phyloP scores from a whole-genome alignment of 176 grass and related monocot species.

The Otatea glauca region DNA sequence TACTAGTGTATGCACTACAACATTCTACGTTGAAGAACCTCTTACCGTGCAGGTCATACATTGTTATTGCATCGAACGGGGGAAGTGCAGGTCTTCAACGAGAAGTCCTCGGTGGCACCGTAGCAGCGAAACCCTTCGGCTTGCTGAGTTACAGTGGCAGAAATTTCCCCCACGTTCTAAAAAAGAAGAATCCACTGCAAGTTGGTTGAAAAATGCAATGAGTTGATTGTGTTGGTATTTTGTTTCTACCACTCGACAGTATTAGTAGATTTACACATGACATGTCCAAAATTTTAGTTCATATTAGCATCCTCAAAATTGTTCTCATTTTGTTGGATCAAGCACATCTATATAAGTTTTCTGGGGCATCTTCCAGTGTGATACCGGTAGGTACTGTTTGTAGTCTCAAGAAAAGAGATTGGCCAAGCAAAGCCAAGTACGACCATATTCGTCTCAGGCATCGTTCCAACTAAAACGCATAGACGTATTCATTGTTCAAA shows the following conservation, averaged over 20 bases:
- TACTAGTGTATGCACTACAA: too few species aligned
- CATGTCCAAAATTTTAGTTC: background rate
- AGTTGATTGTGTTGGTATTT: too few species aligned
- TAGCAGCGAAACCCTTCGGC: constrained; percentile 15
- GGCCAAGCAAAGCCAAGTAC: background rate
- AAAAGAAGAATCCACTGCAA: too few species aligned
- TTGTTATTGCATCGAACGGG: constrained; percentile 69
- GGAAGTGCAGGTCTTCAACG: constrained; percentile 64
- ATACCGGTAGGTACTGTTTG: too few species aligned
- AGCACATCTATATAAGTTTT: background rate
- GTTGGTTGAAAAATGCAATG: too few species aligned
- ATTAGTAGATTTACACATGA: background rate
- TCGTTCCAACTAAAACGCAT: constrained; percentile 1
- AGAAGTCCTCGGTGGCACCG: constrained; percentile 52
- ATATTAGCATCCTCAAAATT: background rate
- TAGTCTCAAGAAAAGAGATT: constrained; percentile 2
- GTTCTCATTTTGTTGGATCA: background rate
- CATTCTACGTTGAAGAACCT: too few species aligned
- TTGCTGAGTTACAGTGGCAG: background rate
- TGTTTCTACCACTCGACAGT: too few species aligned
- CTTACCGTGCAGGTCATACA: too few species aligned
- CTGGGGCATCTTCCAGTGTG: too few species aligned
- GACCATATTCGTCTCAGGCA: background rate
- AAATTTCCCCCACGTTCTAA: too few species aligned
- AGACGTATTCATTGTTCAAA: background rate